Base-by-base conservation (phyloP, 2,329 filamentous ascomycete genomes). In the Stagonosporopsis cucurbitacearum region DNA sequence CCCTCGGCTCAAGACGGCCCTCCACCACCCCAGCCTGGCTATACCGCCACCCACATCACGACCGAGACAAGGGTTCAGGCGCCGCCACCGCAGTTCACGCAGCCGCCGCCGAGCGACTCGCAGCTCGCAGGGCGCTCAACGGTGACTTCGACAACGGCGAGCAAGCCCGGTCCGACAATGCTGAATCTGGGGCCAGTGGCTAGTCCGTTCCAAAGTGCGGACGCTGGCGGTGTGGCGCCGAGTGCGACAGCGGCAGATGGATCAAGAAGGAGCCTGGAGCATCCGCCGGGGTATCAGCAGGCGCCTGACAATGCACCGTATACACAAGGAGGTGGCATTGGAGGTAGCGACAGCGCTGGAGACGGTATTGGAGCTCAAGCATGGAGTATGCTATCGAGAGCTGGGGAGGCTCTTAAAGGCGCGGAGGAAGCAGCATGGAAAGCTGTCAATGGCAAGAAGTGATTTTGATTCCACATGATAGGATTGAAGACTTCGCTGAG, bases 241-340 rank as follows among this genome's bases (percentile, higher is more conserved):
- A 57, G 62, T 20, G 50, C 58, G 26, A 50, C 28, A 5, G 55
- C 53, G 11, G 23, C 17, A 5, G 57, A 46, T 22, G 46, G 46
- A 19, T 60, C 22, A 36, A 58, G 58, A 59, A 65, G 35, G 33
- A 71, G 63, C 58, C 59, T 77, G 33, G 74, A 77, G 55, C 78
- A 80, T 58, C 80, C 80, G 20, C 77, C 79, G 0, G 79, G 80
- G 12, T 83, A 83, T 64, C 66, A 75, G 50, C 81, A 83, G 59
- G 77, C 80, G 54, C 68, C 64, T 26, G 75, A 61, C 72, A 78
- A 75, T 49, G 63, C 67, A 19, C 67, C 67, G 20, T 72, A 71
- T 50, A 78, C 78, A 17, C 70, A 72, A 28, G 78, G 80, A 58
- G 78, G 69, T 73, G 59, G 73, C 59, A 63, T 64, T 73, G 60